Evolutionary conservation across 495 filamentous ascomycete genomes (phyloP), one percentile per base, ranked within the genome.

Genomic region (Penicillium salamii): DNA sequence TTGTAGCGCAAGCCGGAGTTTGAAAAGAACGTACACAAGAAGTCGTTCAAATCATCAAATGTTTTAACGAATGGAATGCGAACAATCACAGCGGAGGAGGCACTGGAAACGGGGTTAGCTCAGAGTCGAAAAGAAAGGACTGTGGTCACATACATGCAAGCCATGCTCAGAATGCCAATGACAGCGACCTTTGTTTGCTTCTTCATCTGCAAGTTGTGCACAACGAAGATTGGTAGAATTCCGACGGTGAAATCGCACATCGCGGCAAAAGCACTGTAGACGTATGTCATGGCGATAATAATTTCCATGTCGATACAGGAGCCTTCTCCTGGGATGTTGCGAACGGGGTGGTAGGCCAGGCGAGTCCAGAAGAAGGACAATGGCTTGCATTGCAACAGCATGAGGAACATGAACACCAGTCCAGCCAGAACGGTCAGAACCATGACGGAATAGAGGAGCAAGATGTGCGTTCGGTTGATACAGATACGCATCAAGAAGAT

Each of bases 401-500:
- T 66, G 23, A 75, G 24, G 32, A 75, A 64, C 53, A 72, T 66
- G 46, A 69, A 70, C 9, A 75, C 52, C 7, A 76, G 36, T 1
- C 67, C 68, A 11, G 59, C 59, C 9, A 66, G 17, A 5, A 63
- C 59, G 3, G 71, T 68, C 12, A 77, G 48, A 7, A 43, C 24
- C 63, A 72, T 71, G 32, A 76, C 68, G 21, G 37, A 51, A 26
- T 69, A 71, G 1, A 77, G 62, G 12, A 57, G 57, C 60, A 62
- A 70, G 21, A 63, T 67, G 39, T 75, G 72, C 20, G 52, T 7
- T 1, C 49, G 47, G 13, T 50, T 55, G 36, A 72, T 58, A 5
- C 71, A 72, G 49, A 78, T 74, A 36, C 75, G 69, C 62, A 78
- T 49, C 2, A 77, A 50, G 65, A 77, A 76, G 34, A 75, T 62